Percentiles rank a stretch among this genome's conserved stretches.
Conservation (phyloP, 2,329 filamentous ascomycete genomes). For the Fusarium lyarnte region DNA sequence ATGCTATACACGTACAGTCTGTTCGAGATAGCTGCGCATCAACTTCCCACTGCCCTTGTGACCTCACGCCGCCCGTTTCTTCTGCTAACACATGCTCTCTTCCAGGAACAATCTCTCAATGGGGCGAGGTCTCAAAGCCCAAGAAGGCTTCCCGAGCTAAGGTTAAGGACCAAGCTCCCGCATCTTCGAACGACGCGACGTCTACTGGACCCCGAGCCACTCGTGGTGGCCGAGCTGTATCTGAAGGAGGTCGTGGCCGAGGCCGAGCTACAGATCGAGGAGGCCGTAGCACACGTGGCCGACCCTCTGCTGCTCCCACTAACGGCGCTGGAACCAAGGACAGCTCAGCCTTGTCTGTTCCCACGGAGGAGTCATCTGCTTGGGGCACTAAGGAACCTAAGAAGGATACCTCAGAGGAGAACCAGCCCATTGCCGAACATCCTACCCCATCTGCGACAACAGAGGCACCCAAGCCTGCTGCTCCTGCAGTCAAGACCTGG, state of each 20-base stretch:
- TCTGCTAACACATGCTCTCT: constrained; percentile 43
- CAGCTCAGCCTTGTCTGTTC: constrained; percentile 66
- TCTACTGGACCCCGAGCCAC: constrained; percentile 57
- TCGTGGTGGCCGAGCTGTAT: constrained; percentile 69
- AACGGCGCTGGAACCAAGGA: constrained; percentile 71
- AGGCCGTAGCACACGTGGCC: constrained; percentile 70
- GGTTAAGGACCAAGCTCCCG: constrained; percentile 69
- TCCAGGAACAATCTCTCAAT: constrained; percentile 80
- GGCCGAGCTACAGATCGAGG: constrained; percentile 71
- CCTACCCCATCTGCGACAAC: constrained; percentile 45
- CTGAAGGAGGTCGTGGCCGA: constrained; percentile 70
- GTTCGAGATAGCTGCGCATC: constrained; percentile 7
- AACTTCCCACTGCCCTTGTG: not conserved
- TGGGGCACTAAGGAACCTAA: constrained; percentile 57
- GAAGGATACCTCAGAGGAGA: constrained; percentile 47
- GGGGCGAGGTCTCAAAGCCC: constrained; percentile 83
- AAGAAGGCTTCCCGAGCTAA: constrained; percentile 82
- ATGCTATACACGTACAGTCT: constrained; percentile 22
- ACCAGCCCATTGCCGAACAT: constrained; percentile 46
- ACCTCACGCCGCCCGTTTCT: not conserved
- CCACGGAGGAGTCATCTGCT: constrained; percentile 72
- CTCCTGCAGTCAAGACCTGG: constrained; percentile 69
- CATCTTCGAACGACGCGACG: constrained; percentile 60
- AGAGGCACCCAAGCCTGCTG: constrained; percentile 52
- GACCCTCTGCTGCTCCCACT: constrained; percentile 64